These are phyloP conservation scores for Tillandsia fasciculata DNA, from an alignment of 176 grass and related monocot species.

Conservation along the genomic window DNA sequence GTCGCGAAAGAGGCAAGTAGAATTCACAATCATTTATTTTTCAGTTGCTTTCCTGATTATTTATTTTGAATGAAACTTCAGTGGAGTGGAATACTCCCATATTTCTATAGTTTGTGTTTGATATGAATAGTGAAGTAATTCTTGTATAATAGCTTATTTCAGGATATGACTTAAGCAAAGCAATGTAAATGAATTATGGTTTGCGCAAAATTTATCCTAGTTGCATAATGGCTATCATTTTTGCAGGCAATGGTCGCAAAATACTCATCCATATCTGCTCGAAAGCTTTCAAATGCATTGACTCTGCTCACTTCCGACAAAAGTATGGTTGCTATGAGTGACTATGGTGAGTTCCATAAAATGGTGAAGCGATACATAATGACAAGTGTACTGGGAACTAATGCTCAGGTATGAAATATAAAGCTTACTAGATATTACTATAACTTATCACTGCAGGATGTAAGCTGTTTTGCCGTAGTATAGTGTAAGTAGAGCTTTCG, in stretches of 20 bases:
- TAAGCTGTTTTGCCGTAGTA: too few relatives aligned
- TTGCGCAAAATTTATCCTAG: not conserved
- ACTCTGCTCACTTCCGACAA: constrained; percentile 57
- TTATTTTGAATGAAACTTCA: too few relatives aligned
- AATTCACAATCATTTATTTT: not conserved
- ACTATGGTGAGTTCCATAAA: constrained; percentile 76
- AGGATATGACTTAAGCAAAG: too few relatives aligned
- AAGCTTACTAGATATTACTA: not conserved
- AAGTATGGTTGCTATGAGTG: constrained; percentile 66
- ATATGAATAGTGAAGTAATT: too few relatives aligned
- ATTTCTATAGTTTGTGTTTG: too few relatives aligned
- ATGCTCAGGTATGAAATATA: constrained; percentile 46
- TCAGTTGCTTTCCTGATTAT: not conserved
- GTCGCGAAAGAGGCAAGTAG: constrained; percentile 62
- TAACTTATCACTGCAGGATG: not conserved
- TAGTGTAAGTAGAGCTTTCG: too few relatives aligned
- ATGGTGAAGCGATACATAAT: constrained; percentile 76
- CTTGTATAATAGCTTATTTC: too few relatives aligned
- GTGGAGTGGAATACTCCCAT: too few relatives aligned
- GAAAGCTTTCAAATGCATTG: constrained; percentile 68
- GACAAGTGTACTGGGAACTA: constrained; percentile 47
- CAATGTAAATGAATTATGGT: too few relatives aligned
- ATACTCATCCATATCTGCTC: constrained; percentile 68
- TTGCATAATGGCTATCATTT: constrained; percentile 1
- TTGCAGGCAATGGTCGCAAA: constrained; percentile 74